A percentile compares a stretch with the other conserved stretches of the same genome.
These are phyloP conservation scores for Yamadazyma atlantica DNA, from an alignment of 1,139 yeast genomes.

Conservation along the genomic window DNA sequence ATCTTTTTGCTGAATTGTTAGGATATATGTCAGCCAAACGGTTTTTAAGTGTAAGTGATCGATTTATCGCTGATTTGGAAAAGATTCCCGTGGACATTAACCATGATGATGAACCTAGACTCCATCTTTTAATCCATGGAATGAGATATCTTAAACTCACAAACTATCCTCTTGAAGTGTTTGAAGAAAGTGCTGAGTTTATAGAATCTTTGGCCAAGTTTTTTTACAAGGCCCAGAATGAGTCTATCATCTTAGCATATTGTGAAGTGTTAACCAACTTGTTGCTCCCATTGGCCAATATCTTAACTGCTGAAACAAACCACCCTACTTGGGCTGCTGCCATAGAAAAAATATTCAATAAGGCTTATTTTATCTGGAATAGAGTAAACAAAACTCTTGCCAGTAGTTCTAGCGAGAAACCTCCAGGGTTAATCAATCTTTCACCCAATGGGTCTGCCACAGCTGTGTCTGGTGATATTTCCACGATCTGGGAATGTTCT, in stretches of 20 bases:
- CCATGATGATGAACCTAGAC: conserved; percentile 65
- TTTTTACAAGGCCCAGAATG: conserved; percentile 64
- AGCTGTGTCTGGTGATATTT: conserved; percentile 4
- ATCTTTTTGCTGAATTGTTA: conserved; percentile 79
- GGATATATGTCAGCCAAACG: conserved; percentile 89
- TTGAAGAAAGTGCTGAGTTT: conserved; percentile 93
- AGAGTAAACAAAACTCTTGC: conserved; percentile 14
- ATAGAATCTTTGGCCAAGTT: conserved; percentile 83
- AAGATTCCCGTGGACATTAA: conserved; percentile 59
- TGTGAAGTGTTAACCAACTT: conserved; percentile 79
- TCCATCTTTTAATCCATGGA: conserved; percentile 80
- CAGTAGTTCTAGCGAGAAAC: conserved; percentile 3
- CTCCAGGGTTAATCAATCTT: conserved; percentile 13
- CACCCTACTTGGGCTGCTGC: conserved; percentile 96
- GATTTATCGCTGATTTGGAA: conserved; percentile 91
- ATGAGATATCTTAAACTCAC: conserved; percentile 81
- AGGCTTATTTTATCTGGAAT: conserved; percentile 43
- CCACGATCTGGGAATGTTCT: conserved; percentile 70
- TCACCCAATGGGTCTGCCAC: conserved; percentile 13
- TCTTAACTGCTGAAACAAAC: conserved; percentile 89
- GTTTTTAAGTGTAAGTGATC: conserved; percentile 84
- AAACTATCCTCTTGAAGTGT: conserved; percentile 81
- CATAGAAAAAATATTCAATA: conserved; percentile 57
- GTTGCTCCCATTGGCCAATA: conserved; percentile 78
- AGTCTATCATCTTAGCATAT: conserved; percentile 69